Evolutionary conservation across 441 rosid genomes (phyloP).

Genomic region (Aleurites moluccanus): DNA sequence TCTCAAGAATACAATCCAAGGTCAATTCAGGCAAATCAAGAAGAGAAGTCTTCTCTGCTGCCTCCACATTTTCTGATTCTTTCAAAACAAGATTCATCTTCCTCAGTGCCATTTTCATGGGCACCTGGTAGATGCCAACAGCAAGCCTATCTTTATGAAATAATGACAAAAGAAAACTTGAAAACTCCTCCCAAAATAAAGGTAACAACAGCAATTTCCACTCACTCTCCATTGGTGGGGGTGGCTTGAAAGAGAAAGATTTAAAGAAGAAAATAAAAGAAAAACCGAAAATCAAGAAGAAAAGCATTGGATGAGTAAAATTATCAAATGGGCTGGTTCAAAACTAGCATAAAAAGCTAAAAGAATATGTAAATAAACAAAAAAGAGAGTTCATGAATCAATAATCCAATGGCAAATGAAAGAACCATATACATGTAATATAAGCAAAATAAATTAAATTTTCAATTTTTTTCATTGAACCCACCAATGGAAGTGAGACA

Average conservation of each 20-base stretch:
- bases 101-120: slow-evolving; percentile 26
- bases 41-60: slow-evolving; percentile 39
- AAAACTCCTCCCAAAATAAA: slow-evolving; percentile 35
- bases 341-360: not conserved
- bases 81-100: slow-evolving; percentile 25
- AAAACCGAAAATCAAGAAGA: slow-evolving; percentile 38
- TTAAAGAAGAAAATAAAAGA: slow-evolving; percentile 43
- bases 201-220: slow-evolving; percentile 32
- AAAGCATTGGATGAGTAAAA: slow-evolving; percentile 29
- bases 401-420: not conserved
- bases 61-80: slow-evolving; percentile 26
- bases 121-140: slow-evolving; percentile 8
- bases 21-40: slow-evolving; percentile 65
- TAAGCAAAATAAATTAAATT: not conserved
- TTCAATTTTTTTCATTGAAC: not conserved
- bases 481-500: slow-evolving; percentile 19
- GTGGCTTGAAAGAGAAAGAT: slow-evolving; percentile 33
- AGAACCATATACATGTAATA: not conserved
- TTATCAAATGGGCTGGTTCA: slow-evolving; percentile 12
- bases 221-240: slow-evolving; percentile 23
- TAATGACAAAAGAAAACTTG: slow-evolving; percentile 30
- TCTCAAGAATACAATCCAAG: slow-evolving; percentile 64
- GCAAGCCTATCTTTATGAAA: slow-evolving; percentile 31
- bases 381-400: not conserved
- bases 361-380: not conserved